phyloP scores from a whole-genome alignment of 495 filamentous ascomycete genomes.

The Trichoderma parareesei region DNA sequence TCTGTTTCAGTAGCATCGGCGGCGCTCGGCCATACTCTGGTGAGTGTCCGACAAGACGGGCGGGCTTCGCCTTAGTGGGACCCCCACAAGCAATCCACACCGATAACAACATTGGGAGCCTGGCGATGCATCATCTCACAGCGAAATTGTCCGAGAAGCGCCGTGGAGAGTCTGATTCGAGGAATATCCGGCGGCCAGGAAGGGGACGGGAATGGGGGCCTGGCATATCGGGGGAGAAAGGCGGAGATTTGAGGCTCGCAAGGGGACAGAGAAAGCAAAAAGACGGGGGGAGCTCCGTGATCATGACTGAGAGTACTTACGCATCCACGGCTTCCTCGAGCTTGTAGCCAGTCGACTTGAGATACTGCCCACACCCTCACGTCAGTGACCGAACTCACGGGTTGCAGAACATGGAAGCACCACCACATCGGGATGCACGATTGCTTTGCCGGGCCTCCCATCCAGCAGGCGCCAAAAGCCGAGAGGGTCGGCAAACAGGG shows the following conservation, averaged over 20 bases:
- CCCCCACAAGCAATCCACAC: conserved; percentile 6
- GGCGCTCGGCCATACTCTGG: conserved; percentile 9
- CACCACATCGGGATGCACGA: background rate
- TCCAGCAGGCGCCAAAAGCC: background rate
- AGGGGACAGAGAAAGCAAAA: background rate
- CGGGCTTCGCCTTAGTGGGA: conserved; percentile 10
- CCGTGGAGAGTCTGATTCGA: conserved; percentile 1
- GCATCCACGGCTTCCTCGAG: conserved; percentile 43
- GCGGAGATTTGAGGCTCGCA: conserved; percentile 8
- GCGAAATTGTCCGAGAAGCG: conserved; percentile 10
- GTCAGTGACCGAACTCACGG: background rate
- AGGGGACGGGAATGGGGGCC: background rate
- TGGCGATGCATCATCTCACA: conserved; percentile 9
- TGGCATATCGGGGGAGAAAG: background rate
- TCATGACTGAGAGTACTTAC: conserved; percentile 27
- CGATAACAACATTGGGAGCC: conserved; percentile 7
- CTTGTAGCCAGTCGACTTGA: conserved; percentile 31
- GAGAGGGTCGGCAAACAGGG: background rate
- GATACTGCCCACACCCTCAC: conserved; percentile 16
- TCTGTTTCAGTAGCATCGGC: conserved; percentile 10
- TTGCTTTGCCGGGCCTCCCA: background rate
- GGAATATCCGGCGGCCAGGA: conserved; percentile 8
- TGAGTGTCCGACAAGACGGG: conserved; percentile 7
- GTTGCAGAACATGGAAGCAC: background rate
- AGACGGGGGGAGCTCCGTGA: background rate